Evolutionary conservation across 2,329 filamentous ascomycete species (phyloP).

Genomic region (Alternaria alternata): DNA sequence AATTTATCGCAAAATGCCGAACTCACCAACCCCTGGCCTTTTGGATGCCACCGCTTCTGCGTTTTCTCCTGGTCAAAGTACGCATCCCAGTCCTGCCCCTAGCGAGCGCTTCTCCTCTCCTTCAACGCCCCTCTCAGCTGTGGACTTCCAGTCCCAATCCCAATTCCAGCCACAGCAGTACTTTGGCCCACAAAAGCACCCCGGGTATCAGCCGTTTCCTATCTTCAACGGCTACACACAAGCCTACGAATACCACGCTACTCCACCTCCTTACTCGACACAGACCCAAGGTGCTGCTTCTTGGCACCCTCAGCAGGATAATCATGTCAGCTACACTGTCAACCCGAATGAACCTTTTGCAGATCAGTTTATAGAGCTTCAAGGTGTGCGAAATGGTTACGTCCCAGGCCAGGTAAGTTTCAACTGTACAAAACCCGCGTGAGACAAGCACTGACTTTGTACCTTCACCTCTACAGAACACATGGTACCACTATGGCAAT

Average conservation of each 20-base stretch:
- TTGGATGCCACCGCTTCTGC: neutral
- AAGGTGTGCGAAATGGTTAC: neutral
- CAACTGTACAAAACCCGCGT: neutral
- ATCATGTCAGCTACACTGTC: neutral
- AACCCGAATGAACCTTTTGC: neutral
- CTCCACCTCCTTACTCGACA: neutral
- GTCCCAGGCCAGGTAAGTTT: neutral
- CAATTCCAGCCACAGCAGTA: neutral
- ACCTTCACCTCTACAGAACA: neutral
- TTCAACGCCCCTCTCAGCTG: neutral
- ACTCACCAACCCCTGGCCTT: neutral
- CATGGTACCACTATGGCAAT: neutral
- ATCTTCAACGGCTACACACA: neutral
- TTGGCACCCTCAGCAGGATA: neutral
- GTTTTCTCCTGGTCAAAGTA: neutral
- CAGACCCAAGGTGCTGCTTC: neutral
- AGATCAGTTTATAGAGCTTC: neutral
- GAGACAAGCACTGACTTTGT: neutral
- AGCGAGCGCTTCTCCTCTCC: slow-evolving; percentile 2
- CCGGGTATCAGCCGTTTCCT: neutral
- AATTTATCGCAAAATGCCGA: neutral
- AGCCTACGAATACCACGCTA: neutral
- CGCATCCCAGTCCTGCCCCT: neutral
- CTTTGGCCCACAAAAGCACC: neutral
- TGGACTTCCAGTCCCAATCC: neutral